A percentile compares a stretch with the other conserved stretches of the same genome.
Evolutionary conservation across 768 basidiomycete species (phyloP).

Genomic region (Tylopilus plumbeoviolaceoides): DNA sequence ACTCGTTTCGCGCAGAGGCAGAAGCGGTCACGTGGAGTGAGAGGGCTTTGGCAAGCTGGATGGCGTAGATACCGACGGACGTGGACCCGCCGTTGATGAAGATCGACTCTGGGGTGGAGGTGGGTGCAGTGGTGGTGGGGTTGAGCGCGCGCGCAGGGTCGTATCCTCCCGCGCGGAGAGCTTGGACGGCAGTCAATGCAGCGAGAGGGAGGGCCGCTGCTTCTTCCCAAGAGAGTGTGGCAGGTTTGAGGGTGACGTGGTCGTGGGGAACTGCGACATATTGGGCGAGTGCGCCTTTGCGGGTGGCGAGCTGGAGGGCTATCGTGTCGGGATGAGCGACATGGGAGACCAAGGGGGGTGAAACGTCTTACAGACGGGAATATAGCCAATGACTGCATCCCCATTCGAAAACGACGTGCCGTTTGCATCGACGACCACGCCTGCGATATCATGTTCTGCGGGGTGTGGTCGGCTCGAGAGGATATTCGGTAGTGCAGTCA

Average conservation of each 20-base stretch:
- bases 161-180: constrained; percentile 43
- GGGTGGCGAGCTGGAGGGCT: constrained; percentile 32
- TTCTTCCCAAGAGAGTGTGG: constrained; percentile 47
- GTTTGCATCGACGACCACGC: constrained; percentile 54
- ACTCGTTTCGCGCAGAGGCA: constrained; percentile 58
- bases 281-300: constrained; percentile 56
- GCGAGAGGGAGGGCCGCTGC: constrained; percentile 62
- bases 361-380: constrained; percentile 33
- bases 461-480: constrained; percentile 46
- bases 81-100: constrained; percentile 72
- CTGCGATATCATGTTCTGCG: constrained; percentile 61
- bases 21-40: constrained; percentile 56
- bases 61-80: constrained; percentile 63
- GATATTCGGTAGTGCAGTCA: constrained; percentile 45
- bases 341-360: too few relatives aligned
- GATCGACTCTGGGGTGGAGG: constrained; percentile 41
- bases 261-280: constrained; percentile 54
- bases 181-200: constrained; percentile 55
- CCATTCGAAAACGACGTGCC: constrained; percentile 51
- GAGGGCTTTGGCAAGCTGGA: constrained; percentile 66
- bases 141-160: constrained; percentile 35
- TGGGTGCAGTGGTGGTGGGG: neutral
- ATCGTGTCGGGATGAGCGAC: neutral
- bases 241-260: constrained; percentile 33
- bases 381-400: constrained; percentile 61